Base-by-base conservation (phyloP, 495 filamentous ascomycete genomes). In the Copromyces sp. region DNA sequence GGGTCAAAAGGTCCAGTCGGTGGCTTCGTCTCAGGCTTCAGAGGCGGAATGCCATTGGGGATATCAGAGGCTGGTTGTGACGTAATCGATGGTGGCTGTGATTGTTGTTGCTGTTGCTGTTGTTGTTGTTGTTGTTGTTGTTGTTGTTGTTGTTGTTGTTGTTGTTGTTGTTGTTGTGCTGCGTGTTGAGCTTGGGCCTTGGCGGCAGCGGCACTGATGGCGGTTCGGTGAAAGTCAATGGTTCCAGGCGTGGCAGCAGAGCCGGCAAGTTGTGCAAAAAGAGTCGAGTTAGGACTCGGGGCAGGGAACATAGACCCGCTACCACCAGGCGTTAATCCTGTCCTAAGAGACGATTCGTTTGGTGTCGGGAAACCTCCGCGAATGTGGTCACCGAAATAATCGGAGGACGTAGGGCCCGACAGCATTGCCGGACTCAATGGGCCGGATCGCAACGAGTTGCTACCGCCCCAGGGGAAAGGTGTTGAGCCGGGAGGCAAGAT, bases 401-500 rank as follows among this genome's bases (percentile, higher is more conserved):
- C 83, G 82, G 85, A 65, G 3, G 14, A 86, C 68, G 91, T 88
- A 24, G 92, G 95, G 41, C 94, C 95, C 68, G 94, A 91, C 29
- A 99, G 90, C 95, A 99, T 99, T 71, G 95, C 95, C 82, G 95
- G 95, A 80, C 95, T 98, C 77, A 99, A 81, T 35, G 96, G 95
- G 74, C 95, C 95, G 69, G 94, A 93, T 69, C 95, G 90, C 75
- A 99, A 85, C 32, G 93, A 96, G 53, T 65, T 65, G 77, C 94
- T 91, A 65, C 87, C 84, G 75, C 86, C 87, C 94, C 95, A 98
- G 82, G 89, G 89, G 77, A 92, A 93, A 78, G 87, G 86, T 38
- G 88, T 89, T 39, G 85, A 85, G 77, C 88, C 87, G 80, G 88
- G 85, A 69, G 92, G 92, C 39, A 94, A 80, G 17, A 94, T 80